phyloP scores from a whole-genome alignment of 129 eudicot species.

The Flaveria ramosissima region DNA sequence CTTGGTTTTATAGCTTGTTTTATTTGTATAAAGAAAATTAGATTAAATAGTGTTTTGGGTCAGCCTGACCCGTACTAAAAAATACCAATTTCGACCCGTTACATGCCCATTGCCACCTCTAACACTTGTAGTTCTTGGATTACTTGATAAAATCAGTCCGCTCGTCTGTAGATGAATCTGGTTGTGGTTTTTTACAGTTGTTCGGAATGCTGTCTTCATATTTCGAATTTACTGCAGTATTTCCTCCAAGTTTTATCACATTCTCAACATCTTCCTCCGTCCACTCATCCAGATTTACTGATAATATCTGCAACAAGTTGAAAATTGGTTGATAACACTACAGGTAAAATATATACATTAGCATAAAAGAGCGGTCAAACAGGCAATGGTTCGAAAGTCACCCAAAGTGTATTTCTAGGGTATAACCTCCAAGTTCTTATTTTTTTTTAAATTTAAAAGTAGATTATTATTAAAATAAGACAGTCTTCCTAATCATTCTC shows the following conservation, averaged over 20 bases:
- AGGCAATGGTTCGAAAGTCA: not conserved
- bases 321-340: constrained; percentile 4
- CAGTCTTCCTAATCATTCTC: not conserved
- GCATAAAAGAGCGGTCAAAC: not conserved
- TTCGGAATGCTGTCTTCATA: constrained; percentile 76
- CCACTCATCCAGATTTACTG: constrained; percentile 91
- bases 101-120: not conserved
- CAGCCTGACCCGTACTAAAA: not conserved
- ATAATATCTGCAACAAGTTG: constrained; percentile 58
- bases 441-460: not conserved
- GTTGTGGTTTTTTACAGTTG: constrained; percentile 60
- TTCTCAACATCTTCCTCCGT: constrained; percentile 82
- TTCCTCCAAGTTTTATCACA: constrained; percentile 75
- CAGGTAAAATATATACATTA: not conserved
- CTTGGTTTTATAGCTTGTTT: not conserved
- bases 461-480: no score
- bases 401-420: not conserved
- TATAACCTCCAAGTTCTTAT: not conserved
- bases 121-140: constrained; percentile 5
- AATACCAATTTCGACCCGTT: not conserved
- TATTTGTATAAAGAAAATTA: not conserved
- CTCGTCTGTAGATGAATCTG: constrained; percentile 72
- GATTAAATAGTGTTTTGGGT: not conserved
- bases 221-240: constrained; percentile 57
- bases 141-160: constrained; percentile 87